Percentiles rank a stretch among this genome's conserved stretches.
Evolutionary conservation across 1,284 basidiomycete species (phyloP).

Genomic region (Sporisorium reilianum): DNA sequence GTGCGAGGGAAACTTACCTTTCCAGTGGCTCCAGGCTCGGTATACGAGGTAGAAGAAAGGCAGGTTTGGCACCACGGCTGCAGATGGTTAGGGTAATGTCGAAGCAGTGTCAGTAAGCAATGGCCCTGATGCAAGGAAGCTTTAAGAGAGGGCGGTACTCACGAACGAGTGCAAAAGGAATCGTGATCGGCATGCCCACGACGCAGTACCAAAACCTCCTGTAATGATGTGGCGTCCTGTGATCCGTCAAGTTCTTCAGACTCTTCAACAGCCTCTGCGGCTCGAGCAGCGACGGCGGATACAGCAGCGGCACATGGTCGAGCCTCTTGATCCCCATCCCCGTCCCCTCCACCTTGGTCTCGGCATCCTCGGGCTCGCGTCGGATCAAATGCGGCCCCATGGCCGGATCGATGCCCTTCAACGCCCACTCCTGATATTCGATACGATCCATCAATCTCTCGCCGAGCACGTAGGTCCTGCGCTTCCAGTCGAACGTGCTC

Average conservation of each 20-base stretch:
- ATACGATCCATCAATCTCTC: constrained; percentile 68
- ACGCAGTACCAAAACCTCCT: constrained; percentile 56
- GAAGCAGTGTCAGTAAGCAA: not conserved
- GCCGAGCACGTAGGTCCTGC: constrained; percentile 57
- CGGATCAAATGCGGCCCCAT: constrained; percentile 50
- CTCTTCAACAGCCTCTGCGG: constrained; percentile 45
- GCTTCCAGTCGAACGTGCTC: constrained; percentile 63
- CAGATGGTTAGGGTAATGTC: not conserved
- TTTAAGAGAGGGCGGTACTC: constrained; percentile 27
- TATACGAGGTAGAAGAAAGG: constrained; percentile 68
- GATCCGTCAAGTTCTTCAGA: constrained; percentile 48
- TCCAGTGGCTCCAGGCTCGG: constrained; percentile 65
- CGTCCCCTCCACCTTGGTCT: not conserved
- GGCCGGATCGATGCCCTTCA: constrained; percentile 65
- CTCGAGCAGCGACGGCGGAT: constrained; percentile 51
- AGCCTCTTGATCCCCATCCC: constrained; percentile 21
- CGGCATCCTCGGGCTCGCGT: constrained; percentile 12
- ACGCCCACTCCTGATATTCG: constrained; percentile 68
- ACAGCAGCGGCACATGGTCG: constrained; percentile 59
- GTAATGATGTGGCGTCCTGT: constrained; percentile 60
- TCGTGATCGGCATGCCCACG: constrained; percentile 62
- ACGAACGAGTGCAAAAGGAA: constrained; percentile 65
- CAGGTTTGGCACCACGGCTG: constrained; percentile 65
- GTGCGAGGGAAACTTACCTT: constrained; percentile 40
- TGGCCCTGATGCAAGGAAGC: not conserved